A percentile compares a stretch with the other conserved stretches of the same genome.
Conservation (phyloP, 139 green algal genomes). For the Tetradesmus obliquus region DNA sequence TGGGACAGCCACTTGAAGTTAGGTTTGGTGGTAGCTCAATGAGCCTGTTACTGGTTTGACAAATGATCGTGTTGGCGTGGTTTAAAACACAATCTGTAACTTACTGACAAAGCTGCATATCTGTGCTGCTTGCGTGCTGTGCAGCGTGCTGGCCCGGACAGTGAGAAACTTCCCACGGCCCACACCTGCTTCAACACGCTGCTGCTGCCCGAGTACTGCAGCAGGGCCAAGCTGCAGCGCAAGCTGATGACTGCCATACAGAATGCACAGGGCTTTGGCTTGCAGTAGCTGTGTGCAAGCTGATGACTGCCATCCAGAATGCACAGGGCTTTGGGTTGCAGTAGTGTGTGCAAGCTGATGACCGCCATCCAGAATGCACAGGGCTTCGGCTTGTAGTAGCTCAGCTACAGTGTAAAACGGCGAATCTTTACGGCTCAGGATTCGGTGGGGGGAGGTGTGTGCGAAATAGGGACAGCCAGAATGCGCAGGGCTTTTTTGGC, state of each 20-base stretch:
- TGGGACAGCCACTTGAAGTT: too few relatives aligned
- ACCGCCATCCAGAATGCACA: too few relatives aligned
- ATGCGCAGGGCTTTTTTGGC: too few relatives aligned
- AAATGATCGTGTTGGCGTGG: not conserved
- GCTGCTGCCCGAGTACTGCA: conserved; percentile 88
- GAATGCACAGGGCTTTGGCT: too few relatives aligned
- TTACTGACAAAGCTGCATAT: too few relatives aligned
- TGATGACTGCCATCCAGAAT: conserved; percentile 91
- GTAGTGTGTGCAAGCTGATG: conserved; percentile 45
- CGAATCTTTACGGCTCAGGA: too few relatives aligned
- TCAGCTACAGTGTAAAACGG: too few relatives aligned
- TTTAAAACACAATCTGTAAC: not conserved
- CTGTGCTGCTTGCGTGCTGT: not conserved
- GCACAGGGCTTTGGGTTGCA: conserved; percentile 91
- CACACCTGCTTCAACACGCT: conserved; percentile 96
- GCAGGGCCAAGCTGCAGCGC: conserved; percentile 69
- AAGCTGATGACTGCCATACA: conserved; percentile 72
- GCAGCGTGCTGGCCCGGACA: conserved; percentile 84
- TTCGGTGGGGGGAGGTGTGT: too few relatives aligned
- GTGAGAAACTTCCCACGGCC: conserved; percentile 79
- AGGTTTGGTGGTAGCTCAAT: too few relatives aligned
- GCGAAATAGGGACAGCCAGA: too few relatives aligned
- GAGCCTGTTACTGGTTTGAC: too few relatives aligned
- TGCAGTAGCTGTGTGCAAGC: conserved; percentile 42
- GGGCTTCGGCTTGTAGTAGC: too few relatives aligned